Evolutionary conservation across 1,284 basidiomycete genomes (phyloP).

Genomic region (Cystobasidium slooffiae): DNA sequence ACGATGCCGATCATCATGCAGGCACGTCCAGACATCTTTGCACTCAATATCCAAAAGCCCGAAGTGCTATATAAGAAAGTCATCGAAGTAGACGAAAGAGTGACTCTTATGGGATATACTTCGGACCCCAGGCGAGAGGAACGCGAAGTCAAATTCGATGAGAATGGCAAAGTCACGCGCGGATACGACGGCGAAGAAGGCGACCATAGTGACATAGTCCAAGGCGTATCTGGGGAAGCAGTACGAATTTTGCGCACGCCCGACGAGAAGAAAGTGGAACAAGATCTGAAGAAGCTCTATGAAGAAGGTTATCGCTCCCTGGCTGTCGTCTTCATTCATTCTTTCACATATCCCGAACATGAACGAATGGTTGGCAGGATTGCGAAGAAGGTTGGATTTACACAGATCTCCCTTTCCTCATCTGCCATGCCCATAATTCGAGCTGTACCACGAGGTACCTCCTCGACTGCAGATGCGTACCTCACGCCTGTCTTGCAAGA

Average conservation of each 20-base stretch:
- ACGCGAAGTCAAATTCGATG: conserved; percentile 70
- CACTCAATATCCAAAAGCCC: conserved; percentile 63
- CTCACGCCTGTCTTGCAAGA: conserved; percentile 79
- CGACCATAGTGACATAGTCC: conserved; percentile 60
- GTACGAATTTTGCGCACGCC: conserved; percentile 81
- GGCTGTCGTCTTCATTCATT: conserved; percentile 85
- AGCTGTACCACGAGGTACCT: conserved; percentile 89
- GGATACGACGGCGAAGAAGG: conserved; percentile 78
- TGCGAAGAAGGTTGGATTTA: conserved; percentile 79
- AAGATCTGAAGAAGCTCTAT: conserved; percentile 71
- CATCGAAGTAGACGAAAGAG: conserved; percentile 89
- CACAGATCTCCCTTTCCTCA: conserved; percentile 84
- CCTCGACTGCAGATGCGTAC: conserved; percentile 94
- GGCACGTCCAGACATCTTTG: conserved; percentile 76
- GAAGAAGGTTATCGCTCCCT: conserved; percentile 78
- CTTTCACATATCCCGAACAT: conserved; percentile 74
- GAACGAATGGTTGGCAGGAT: conserved; percentile 74
- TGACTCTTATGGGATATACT: conserved; percentile 86
- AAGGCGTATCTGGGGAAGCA: conserved; percentile 85
- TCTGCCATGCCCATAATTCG: conserved; percentile 71
- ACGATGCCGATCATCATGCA: conserved; percentile 58
- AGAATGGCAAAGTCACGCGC: conserved; percentile 60
- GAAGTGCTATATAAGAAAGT: conserved; percentile 78
- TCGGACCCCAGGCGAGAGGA: conserved; percentile 79
- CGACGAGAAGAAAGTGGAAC: conserved; percentile 60